Conservation (phyloP, 1,139 yeast genomes). For the Kodamaea alishanica region DNA sequence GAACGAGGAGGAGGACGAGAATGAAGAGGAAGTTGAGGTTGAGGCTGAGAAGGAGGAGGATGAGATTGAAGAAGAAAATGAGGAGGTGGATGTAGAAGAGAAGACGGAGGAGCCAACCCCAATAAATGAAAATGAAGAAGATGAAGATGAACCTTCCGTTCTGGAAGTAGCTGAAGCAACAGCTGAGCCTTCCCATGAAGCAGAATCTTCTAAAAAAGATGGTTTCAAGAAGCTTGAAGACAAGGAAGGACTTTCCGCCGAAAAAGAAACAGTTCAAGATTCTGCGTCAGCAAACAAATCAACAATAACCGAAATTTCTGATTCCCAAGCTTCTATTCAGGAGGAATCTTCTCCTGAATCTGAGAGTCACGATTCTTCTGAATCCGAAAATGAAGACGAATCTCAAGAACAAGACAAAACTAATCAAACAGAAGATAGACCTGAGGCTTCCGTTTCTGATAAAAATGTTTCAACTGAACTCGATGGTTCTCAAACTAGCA, state of each 20-base stretch:
- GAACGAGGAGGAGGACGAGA: conserved; percentile 1
- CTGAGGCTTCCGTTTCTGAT: neutral
- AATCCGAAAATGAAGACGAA: neutral
- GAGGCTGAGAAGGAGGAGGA: conserved; percentile 7
- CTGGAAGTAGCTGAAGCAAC: conserved; percentile 4
- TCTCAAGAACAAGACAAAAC: neutral
- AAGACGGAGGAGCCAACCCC: conserved; percentile 3
- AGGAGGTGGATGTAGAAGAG: neutral
- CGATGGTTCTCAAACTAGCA: neutral
- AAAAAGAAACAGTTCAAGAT: no score
- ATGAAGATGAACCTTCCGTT: conserved; percentile 5
- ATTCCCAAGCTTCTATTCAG: no score
- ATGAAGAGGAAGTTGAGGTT: conserved; percentile 3
- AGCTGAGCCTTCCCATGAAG: conserved; percentile 1
- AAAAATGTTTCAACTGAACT: no score
- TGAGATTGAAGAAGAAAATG: conserved; percentile 3
- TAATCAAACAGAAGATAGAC: neutral
- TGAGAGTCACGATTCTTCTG: neutral
- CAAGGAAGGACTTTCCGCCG: neutral
- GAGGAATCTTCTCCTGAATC: no score
- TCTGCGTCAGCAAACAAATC: no score
- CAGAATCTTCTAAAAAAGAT: neutral
- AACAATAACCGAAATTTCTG: no score
- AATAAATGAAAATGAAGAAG: conserved; percentile 4
- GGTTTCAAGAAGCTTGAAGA: neutral